phyloP scores from a whole-genome alignment of 2,329 filamentous ascomycete genomes.

The Pseudocercospora pini-densiflorae region DNA sequence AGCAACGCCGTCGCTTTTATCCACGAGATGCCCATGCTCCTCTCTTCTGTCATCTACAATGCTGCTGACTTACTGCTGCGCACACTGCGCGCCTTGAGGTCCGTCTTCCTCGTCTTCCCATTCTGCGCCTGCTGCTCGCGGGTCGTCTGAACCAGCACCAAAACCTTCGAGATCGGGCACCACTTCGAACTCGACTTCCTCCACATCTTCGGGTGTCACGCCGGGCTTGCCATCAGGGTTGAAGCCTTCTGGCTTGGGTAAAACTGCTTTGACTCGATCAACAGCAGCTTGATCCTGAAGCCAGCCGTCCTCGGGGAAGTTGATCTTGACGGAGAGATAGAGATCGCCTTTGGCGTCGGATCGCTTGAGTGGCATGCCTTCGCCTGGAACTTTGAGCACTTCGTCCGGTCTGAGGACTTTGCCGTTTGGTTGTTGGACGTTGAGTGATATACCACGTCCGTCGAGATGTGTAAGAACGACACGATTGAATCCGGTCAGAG shows the following conservation, averaged over 20 bases:
- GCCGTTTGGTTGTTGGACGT: slow-evolving; percentile 70
- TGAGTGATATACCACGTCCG: slow-evolving; percentile 83
- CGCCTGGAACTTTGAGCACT: slow-evolving; percentile 80
- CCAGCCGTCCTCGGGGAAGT: slow-evolving; percentile 90
- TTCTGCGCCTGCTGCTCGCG: slow-evolving; percentile 67
- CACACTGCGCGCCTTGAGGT: slow-evolving; percentile 69
- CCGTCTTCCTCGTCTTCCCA: slow-evolving; percentile 70
- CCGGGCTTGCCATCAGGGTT: slow-evolving; percentile 45
- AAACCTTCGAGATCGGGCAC: slow-evolving; percentile 84
- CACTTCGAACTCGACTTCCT: slow-evolving; percentile 87
- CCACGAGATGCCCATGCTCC: not conserved
- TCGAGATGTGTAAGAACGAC: slow-evolving; percentile 92
- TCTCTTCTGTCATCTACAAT: not conserved
- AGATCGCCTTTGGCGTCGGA: slow-evolving; percentile 84
- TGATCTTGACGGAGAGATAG: slow-evolving; percentile 82
- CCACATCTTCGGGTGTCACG: slow-evolving; percentile 71
- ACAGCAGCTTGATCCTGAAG: slow-evolving; percentile 70
- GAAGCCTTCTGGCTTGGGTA: slow-evolving; percentile 59
- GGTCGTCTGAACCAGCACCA: slow-evolving; percentile 72
- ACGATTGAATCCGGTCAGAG: slow-evolving; percentile 85
- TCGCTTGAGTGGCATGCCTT: slow-evolving; percentile 93
- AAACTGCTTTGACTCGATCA: slow-evolving; percentile 71
- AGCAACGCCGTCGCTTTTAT: not conserved
- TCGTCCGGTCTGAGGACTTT: slow-evolving; percentile 83
- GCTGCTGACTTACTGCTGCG: slow-evolving; percentile 63